These are phyloP conservation scores for Herpetospermum pedunculosum DNA, from an alignment of 306 rosid species.

Conservation along the genomic window DNA sequence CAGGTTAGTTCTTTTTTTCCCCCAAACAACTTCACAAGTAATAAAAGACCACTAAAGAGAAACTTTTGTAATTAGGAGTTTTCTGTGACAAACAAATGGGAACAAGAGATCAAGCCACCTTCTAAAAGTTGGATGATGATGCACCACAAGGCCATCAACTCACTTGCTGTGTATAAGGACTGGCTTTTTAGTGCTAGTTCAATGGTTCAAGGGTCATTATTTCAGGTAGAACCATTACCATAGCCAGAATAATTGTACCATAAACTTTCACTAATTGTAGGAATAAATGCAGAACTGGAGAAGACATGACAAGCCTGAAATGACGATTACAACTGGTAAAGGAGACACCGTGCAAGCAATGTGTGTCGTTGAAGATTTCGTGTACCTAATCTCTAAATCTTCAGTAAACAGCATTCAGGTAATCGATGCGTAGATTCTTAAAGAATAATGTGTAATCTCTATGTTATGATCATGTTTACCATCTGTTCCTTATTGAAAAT, in stretches of 20 bases:
- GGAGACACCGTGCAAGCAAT: conserved; percentile 42
- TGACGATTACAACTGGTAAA: conserved; percentile 31
- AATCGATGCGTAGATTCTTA: background rate
- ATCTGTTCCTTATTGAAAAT: background rate
- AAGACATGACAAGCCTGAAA: conserved; percentile 39
- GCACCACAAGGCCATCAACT: conserved; percentile 43
- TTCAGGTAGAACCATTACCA: conserved; percentile 35
- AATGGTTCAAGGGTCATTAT: conserved; percentile 47
- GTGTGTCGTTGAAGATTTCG: conserved; percentile 69
- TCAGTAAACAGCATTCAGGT: conserved; percentile 62
- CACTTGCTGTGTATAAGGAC: conserved; percentile 46
- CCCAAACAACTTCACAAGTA: background rate
- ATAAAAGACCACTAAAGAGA: conserved; percentile 10
- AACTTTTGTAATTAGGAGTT: conserved; percentile 36
- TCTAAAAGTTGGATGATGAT: conserved; percentile 56
- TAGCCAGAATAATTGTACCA: background rate
- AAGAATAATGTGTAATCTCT: background rate
- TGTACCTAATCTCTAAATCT: conserved; percentile 52
- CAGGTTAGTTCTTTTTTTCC: conserved; percentile 31
- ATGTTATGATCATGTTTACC: background rate
- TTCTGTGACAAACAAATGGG: conserved; percentile 38
- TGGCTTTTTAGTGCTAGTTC: conserved; percentile 60
- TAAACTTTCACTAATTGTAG: conserved; percentile 17
- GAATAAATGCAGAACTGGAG: conserved; percentile 50
- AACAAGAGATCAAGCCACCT: conserved; percentile 55